Evolutionary conservation across 371 early-diverging fungal genomes (phyloP), one percentile per base, ranked within the genome.

Genomic region (Umbelopsis sp.): DNA sequence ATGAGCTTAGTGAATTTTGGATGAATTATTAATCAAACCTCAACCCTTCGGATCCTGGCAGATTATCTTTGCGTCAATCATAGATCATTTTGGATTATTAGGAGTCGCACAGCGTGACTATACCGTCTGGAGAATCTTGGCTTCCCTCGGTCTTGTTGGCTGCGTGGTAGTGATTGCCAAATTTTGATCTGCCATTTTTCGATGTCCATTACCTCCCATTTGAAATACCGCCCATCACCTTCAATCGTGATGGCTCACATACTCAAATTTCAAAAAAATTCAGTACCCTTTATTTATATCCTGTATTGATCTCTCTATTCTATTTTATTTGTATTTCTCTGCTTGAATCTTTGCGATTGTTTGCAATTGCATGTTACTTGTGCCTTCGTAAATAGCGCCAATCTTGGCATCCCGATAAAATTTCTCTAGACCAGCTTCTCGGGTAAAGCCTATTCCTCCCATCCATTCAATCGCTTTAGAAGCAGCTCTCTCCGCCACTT

Each of bases 371-470:
- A 96, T 96, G 86, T 96, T 97, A 78, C 91, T 92, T 50, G 96
- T 96, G 65, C 91, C 91, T 76, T 91, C 91, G 70, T 91, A 91
- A 69, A 91, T 91, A 65, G 88, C 80, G 75, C 98, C 99, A 70
- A 99, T 98, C 88, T 97, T 97, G 75, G 91, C 89, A 84, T 99
- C 99, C 70, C 99, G 89, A 86, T 93, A 97, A 86, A 91, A 99
- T 86, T 98, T 98, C 76, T 99, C 99, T 48, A 93, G 86, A 69
- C 80, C 77, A 10, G 74, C 69, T 65, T 78, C 77, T 67, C 96
- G 87, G 4, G 96, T 95, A 83, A 98, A 98, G 12, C 96, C 97
- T 65, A 96, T 92, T 64, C 99, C 99, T 73, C 99, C 99, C 81
- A 94, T 85, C 99, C 97, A 98, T 80, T 98, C 99, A 65, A 99